Evolutionary conservation across 495 filamentous ascomycete genomes (phyloP).

Genomic region (Penicillium coprophilum): DNA sequence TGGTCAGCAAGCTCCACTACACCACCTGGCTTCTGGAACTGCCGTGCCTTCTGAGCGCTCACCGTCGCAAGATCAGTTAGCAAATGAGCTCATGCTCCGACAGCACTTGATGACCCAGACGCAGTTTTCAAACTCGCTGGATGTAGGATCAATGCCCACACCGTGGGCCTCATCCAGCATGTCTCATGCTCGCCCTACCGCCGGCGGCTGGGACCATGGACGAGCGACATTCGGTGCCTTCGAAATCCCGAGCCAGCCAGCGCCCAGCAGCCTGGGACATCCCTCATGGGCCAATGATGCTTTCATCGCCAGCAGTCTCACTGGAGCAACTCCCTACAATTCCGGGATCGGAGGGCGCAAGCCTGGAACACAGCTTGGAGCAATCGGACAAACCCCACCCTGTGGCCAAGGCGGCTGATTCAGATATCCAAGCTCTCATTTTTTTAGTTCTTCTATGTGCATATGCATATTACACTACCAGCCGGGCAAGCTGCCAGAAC

Average conservation of each 20-base stretch:
- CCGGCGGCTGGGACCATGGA: slow-evolving; percentile 30
- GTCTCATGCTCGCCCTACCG: slow-evolving; percentile 18
- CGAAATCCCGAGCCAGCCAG: slow-evolving; percentile 32
- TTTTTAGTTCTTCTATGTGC: slow-evolving; percentile 11
- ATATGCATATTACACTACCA: slow-evolving; percentile 8
- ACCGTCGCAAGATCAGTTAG: slow-evolving; percentile 29
- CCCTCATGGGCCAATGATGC: slow-evolving; percentile 46
- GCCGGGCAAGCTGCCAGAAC: slow-evolving; percentile 3
- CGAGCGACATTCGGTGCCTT: slow-evolving; percentile 23
- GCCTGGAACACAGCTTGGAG: slow-evolving; percentile 37
- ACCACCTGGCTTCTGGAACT: slow-evolving; percentile 18
- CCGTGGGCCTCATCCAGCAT: slow-evolving; percentile 29
- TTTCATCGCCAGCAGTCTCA: slow-evolving; percentile 41
- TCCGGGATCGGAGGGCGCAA: slow-evolving; percentile 34
- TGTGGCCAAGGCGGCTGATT: slow-evolving; percentile 52
- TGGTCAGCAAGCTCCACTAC: slow-evolving; percentile 26
- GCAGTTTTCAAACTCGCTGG: slow-evolving; percentile 27
- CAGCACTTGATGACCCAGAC: slow-evolving; percentile 31
- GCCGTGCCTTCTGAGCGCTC: slow-evolving; percentile 22
- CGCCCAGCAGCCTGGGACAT: slow-evolving; percentile 31
- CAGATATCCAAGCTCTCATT: neutral
- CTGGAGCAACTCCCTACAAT: slow-evolving; percentile 26
- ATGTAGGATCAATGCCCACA: slow-evolving; percentile 27
- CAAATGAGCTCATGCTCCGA: slow-evolving; percentile 32
- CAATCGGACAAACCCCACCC: slow-evolving; percentile 48